Conservation (phyloP, 163 green algal species). For the Scenedesmus sp. region DNA sequence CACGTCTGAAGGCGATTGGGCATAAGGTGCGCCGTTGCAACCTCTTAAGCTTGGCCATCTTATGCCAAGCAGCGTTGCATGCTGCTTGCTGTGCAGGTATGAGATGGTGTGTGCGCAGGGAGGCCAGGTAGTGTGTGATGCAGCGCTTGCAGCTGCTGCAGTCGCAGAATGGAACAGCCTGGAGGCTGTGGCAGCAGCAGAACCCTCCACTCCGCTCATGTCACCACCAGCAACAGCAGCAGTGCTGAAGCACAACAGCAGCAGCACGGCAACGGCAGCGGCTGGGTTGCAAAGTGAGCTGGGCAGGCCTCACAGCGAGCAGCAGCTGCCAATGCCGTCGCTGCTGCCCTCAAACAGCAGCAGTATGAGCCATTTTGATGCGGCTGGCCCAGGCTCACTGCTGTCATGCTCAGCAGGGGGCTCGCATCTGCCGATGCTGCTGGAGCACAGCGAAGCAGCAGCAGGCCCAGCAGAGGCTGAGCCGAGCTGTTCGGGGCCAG, state of each 20-base stretch:
- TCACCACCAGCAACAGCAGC: conserved; percentile 3
- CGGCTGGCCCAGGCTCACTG: neutral
- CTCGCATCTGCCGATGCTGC: neutral
- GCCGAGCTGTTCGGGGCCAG: neutral
- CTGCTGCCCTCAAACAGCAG: neutral
- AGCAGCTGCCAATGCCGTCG: neutral
- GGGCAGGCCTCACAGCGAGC: neutral
- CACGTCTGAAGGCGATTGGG: neutral
- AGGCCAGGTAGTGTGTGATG: conserved; percentile 50
- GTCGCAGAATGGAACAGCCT: conserved; percentile 23
- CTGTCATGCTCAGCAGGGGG: neutral
- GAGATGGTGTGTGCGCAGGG: conserved; percentile 35
- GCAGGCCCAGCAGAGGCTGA: neutral
- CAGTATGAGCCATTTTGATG: neutral
- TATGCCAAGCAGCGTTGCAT: no score
- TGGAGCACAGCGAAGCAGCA: conserved; percentile 1
- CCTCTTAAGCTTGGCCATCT: no score
- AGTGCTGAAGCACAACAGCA: conserved; percentile 6
- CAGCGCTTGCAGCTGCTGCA: conserved; percentile 29
- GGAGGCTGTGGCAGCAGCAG: neutral
- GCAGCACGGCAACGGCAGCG: neutral
- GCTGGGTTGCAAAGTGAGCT: neutral
- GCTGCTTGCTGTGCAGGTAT: conserved; percentile 19
- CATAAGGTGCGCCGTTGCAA: neutral
- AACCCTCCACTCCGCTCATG: no score